Evolutionary conservation across 1,139 yeast genomes (phyloP), one percentile per base, ranked within the genome.

Genomic region (Geotrichum candidum): DNA sequence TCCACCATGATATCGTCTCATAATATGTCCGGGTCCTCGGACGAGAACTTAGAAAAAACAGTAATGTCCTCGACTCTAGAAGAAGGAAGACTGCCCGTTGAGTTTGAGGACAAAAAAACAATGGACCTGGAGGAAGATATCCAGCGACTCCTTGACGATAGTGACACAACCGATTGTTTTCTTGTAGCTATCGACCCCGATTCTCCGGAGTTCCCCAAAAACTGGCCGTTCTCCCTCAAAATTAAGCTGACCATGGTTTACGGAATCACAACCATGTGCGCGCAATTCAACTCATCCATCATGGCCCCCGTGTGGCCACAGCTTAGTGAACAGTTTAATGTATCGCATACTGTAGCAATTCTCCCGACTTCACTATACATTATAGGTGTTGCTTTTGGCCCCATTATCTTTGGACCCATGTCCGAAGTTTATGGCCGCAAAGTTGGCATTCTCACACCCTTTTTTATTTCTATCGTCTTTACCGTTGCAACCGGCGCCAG

Each of bases 341-440:
- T 87, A 0, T 78, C 84, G 10, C 75, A 79, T 38, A 90, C 85
- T 68, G 88, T 86, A 0, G 80, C 86, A 5, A 81, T 84, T 0
- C 74, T 88, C 57, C 80, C 88, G 0, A 85, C 88, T 22, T 81
- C 91, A 0, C 75, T 88, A 29, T 87, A 85, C 80, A 86, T 88
- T 45, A 74, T 88, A 66, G 94, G 96, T 1, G 79, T 88, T 68
- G 86, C 87, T 18, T 76, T 84, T 50, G 96, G 96, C 5, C 96
- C 96, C 0, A 76, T 88, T 66, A 74, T 88, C 52, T 82, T 91
- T 78, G 90, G 92, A 4, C 96, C 96, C 2, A 74, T 89, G 50
- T 86, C 92, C 22, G 96, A 89, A 71, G 83, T 86, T 65, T 82
- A 84, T 62, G 96, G 96, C 9, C 78, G 96, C 63, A 84, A 85